Base-by-base conservation (phyloP, 2,329 filamentous ascomycete species). In the Talaromyces marneffei region DNA sequence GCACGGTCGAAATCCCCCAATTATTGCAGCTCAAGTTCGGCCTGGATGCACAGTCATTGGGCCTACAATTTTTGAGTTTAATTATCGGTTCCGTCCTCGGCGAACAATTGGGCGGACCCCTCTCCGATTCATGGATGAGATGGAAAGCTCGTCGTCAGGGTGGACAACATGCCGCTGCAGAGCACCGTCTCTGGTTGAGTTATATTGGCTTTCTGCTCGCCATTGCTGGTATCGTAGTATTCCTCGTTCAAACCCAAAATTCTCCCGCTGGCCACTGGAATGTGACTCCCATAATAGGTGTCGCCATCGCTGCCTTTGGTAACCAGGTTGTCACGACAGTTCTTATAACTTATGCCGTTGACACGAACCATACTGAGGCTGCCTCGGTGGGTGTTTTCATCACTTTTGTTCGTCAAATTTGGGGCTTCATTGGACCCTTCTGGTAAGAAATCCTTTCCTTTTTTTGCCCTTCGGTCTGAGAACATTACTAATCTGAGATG, bases 311-410 rank as follows among this genome's bases (percentile, higher is more conserved):
- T 0, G 80, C 79, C 0, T 80, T 78, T 7, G 85, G 85, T 0
- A 86, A 86, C 63, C 85, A 87, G 72, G 80, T 87, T 31, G 78
- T 87, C 6, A 86, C 85, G 1, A 87, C 85, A 0, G 80, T 86
- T 0, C 67, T 85, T 57, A 82, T 85, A 31, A 87, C 85, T 0
- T 87, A 62, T 18, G 53, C 60, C 16, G 60, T 62, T 27, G 60
- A 62, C 7, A 57, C 42, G 5, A 57, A 62, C 23, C 23, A 37
- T 31, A 52, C 29, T 1, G 55, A 58, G 84, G 42, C 75, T 83
- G 31, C 70, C 62, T 3, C 60, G 10, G 55, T 62, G 14, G 60
- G 60, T 8, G 60, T 62, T 29, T 50, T 62, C 8, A 57, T 57
- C 10, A 62, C 53, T 25, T 58, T 62, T 53, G 60, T 62, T 16